phyloP scores from a whole-genome alignment of 2,329 filamentous ascomycete species.

The Neonectria neomacrospora region DNA sequence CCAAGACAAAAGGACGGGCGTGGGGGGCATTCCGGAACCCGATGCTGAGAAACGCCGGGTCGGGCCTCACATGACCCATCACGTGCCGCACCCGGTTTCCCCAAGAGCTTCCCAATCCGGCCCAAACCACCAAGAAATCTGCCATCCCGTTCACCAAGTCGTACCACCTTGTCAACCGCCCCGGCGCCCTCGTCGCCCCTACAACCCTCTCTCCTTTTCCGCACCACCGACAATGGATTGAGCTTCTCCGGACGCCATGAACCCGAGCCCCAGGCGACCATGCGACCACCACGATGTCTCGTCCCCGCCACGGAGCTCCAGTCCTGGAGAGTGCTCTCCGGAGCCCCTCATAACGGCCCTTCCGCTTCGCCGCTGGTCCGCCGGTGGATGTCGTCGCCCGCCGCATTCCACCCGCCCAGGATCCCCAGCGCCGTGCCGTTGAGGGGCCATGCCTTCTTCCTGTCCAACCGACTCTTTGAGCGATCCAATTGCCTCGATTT shows the following conservation, averaged over 20 bases:
- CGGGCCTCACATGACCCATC: slow-evolving; percentile 36
- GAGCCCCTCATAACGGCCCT: slow-evolving; percentile 31
- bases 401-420: slow-evolving; percentile 39
- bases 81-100: slow-evolving; percentile 29
- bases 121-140: slow-evolving; percentile 36
- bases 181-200: slow-evolving; percentile 8
- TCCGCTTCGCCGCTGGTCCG: slow-evolving; percentile 14
- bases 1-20: not conserved
- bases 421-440: slow-evolving; percentile 34
- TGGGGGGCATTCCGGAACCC: not conserved
- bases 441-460: slow-evolving; percentile 45
- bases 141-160: slow-evolving; percentile 33
- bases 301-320: slow-evolving; percentile 45
- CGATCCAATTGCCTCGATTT: slow-evolving; percentile 52
- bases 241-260: slow-evolving; percentile 45
- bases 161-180: slow-evolving; percentile 37
- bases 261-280: slow-evolving; percentile 45
- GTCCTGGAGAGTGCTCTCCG: slow-evolving; percentile 34
- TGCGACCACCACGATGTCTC: slow-evolving; percentile 50
- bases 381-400: slow-evolving; percentile 48
- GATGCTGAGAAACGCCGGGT: not conserved
- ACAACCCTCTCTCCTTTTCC: slow-evolving; percentile 14
- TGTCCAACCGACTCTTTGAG: slow-evolving; percentile 52
- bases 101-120: slow-evolving; percentile 40
- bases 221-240: slow-evolving; percentile 42